Percentiles rank a stretch among this genome's conserved stretches.
Conservation (phyloP, 257 asterid genomes). For the Linderniella brevidens region DNA sequence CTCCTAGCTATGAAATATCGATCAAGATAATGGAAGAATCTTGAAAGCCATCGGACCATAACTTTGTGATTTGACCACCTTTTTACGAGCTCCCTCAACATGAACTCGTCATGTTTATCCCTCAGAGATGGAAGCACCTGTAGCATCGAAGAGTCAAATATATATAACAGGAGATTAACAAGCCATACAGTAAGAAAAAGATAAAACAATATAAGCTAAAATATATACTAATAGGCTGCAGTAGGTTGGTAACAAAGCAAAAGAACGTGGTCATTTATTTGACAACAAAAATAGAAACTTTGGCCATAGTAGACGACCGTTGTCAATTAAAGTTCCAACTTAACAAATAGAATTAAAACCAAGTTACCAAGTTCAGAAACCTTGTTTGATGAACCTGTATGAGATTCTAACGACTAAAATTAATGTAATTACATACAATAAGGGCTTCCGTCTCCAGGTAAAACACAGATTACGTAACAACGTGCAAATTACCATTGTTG, state of each 20-base stretch:
- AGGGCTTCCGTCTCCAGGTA: too few relatives aligned
- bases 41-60: slow-evolving; percentile 98
- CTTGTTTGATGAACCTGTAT: too few relatives aligned
- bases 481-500: slow-evolving; percentile 40
- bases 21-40: slow-evolving; percentile 85
- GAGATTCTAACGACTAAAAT: too few relatives aligned
- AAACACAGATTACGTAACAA: not conserved
- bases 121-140: slow-evolving; percentile 80
- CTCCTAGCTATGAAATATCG: slow-evolving; percentile 95
- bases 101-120: slow-evolving; percentile 89
- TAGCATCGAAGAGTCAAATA: slow-evolving; percentile 2
- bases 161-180: not conserved
- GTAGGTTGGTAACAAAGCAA: too few relatives aligned
- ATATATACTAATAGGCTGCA: not conserved
- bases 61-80: slow-evolving; percentile 91
- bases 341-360: too few relatives aligned
- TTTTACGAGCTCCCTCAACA: slow-evolving; percentile 87
- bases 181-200: not conserved
- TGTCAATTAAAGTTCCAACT: too few relatives aligned
- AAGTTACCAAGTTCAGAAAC: too few relatives aligned
- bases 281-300: too few relatives aligned
- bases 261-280: too few relatives aligned
- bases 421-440: not conserved
- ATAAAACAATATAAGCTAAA: not conserved
- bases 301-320: too few relatives aligned